Conservation (phyloP, 192 early-diverging fungal species). For the Kickxella alabastrina region DNA sequence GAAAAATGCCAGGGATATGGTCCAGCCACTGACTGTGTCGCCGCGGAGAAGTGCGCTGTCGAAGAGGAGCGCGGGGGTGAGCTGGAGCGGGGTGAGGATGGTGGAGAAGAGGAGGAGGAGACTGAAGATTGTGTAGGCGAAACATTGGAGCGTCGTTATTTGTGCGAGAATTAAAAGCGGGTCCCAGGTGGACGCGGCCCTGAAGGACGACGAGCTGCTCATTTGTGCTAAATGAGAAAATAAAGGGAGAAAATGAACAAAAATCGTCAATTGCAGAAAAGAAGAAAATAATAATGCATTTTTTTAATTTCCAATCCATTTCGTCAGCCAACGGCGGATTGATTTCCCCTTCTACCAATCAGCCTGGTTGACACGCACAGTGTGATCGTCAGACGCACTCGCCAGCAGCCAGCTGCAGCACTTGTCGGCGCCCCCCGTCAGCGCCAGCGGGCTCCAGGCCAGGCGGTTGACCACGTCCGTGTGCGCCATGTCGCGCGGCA, state of each 20-base stretch:
- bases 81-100: conserved; percentile 16
- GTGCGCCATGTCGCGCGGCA: conserved; percentile 56
- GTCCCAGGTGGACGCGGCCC: too few relatives aligned
- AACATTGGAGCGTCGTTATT: conserved; percentile 47
- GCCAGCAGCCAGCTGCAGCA: conserved; percentile 70
- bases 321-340: too few relatives aligned
- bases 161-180: conserved; percentile 49
- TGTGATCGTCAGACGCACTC: conserved; percentile 68
- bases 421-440: background rate
- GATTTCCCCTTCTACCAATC: conserved; percentile 9
- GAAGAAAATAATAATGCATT: background rate
- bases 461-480: conserved; percentile 57
- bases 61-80: conserved; percentile 31
- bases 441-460: conserved; percentile 57
- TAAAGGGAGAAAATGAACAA: background rate
- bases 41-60: conserved; percentile 23
- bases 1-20: conserved; percentile 15
- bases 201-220: conserved; percentile 31
- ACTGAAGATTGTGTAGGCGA: conserved; percentile 38
- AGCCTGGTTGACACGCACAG: conserved; percentile 62
- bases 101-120: conserved; percentile 16
- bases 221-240: conserved; percentile 2
- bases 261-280: background rate
- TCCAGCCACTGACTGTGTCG: conserved; percentile 46
- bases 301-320: too few relatives aligned